Conservation (phyloP, 352 stramenopile genomes). For the Sclerospora graminicola region DNA sequence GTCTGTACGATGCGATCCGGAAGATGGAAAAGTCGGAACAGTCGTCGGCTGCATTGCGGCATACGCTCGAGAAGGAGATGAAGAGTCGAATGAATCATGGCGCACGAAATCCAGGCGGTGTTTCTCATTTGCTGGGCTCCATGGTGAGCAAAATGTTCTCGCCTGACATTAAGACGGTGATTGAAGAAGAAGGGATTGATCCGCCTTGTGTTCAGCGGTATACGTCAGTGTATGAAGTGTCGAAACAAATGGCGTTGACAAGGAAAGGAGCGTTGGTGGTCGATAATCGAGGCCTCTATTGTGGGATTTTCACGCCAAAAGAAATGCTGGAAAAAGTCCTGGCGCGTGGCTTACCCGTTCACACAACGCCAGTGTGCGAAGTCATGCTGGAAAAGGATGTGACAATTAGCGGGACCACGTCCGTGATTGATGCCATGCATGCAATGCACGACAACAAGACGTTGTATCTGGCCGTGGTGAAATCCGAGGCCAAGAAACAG, state of each 20-base stretch:
- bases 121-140: conserved; percentile 62
- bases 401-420: conserved; percentile 52
- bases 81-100: conserved; percentile 28
- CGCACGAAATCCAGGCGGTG: conserved; percentile 19
- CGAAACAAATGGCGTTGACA: conserved; percentile 89
- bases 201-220: conserved; percentile 75
- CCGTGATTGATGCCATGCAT: conserved; percentile 83
- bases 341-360: conserved; percentile 85
- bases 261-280: conserved; percentile 93
- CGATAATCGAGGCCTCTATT: conserved; percentile 86
- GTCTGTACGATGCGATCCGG: conserved; percentile 95
- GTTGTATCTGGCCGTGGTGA: conserved; percentile 73
- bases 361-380: conserved; percentile 87
- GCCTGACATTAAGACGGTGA: conserved; percentile 74
- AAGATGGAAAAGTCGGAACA: conserved; percentile 93
- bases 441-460: conserved; percentile 85
- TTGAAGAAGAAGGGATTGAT: conserved; percentile 69
- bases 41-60: conserved; percentile 57
- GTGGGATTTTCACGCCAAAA: conserved; percentile 96
- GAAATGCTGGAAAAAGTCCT: conserved; percentile 95
- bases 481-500: conserved; percentile 51
- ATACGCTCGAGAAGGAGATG: conserved; percentile 74
- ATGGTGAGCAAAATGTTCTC: conserved; percentile 87
- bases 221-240: conserved; percentile 89
- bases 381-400: conserved; percentile 83